Evolutionary conservation across 2,329 filamentous ascomycete genomes (phyloP), one percentile per base, ranked within the genome.

Genomic region (Sclerotinia subarctica): DNA sequence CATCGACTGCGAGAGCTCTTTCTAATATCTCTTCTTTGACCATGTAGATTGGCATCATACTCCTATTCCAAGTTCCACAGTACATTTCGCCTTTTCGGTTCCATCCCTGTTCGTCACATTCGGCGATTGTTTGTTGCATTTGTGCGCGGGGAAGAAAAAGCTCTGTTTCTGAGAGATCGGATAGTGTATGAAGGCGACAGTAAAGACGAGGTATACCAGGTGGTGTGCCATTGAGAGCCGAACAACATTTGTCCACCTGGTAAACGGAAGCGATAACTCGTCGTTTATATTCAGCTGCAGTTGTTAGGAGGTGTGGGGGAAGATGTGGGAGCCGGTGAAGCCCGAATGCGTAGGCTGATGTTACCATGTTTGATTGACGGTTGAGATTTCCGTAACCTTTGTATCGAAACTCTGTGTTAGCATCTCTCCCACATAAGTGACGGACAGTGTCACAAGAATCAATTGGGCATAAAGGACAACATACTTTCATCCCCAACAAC

Each of bases 21-120:
- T 75, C 74, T 13, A 77, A 64, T 15, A 77, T 76, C 49, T 76
- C 74, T 59, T 77, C 76, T 44, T 75, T 71, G 38, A 76, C 19
- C 71, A 49, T 42, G 42, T 56, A 32, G 15, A 47, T 21, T 24
- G 29, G 6, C 26, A 57, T 64, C 35, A 68, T 71, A n/a, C 69
- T 71, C 66, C 75, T 66, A 11, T 64, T 51, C 11, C 70, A 68
- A 11, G 72, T 73, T 6, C 69, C 62, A 15, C 68, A 44, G 51
- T 72, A 60, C 3, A 73, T 69, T 7, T 71, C 64, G 15, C 70
- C 64, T n/a, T 69, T 63, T 10, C 49, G 70, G 47, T 74, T 76
- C 74, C 76, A 76, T 26, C 75, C 75, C 29, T 73, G 53, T 8
- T 60, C 21, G 49, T 74, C 74, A 1, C 76, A 68, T 21, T 70